Evolutionary conservation across 2,329 filamentous ascomycete species (phyloP).

Genomic region (Arthrinium puccinioides): DNA sequence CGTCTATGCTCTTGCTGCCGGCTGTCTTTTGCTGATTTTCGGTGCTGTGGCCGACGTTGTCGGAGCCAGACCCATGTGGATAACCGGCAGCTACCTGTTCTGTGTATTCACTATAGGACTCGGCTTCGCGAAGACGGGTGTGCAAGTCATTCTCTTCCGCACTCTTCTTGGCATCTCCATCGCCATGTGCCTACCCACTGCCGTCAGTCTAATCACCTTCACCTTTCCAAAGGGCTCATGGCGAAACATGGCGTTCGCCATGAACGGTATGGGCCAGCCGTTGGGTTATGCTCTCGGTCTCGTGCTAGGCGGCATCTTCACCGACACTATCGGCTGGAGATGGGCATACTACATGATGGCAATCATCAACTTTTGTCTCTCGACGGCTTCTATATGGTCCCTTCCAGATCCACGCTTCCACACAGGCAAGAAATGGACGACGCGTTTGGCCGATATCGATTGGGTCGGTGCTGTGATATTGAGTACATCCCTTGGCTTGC

Average conservation of each 20-base stretch:
- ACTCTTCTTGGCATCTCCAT: constrained; percentile 9
- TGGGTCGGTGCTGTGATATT: too few species aligned
- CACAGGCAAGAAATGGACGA: too few species aligned
- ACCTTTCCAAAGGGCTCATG: constrained; percentile 7
- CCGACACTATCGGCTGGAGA: constrained; percentile 29
- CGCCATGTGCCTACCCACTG: constrained; percentile 12
- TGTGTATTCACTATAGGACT: background rate
- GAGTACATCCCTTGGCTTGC: too few species aligned
- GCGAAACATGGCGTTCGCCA: constrained; percentile 19
- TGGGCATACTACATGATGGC: constrained; percentile 20
- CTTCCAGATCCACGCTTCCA: too few species aligned
- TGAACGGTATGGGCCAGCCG: constrained; percentile 26
- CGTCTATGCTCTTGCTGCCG: constrained; percentile 9
- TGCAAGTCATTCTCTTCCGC: constrained; percentile 12
- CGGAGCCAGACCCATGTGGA: constrained; percentile 1
- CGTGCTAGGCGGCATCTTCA: constrained; percentile 31
- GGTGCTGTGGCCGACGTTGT: constrained; percentile 13
- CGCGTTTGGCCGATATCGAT: too few species aligned
- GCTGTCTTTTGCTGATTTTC: constrained; percentile 9
- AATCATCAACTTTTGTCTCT: background rate
- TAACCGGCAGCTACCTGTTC: background rate
- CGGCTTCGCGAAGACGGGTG: constrained; percentile 1
- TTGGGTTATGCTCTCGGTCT: constrained; percentile 31
- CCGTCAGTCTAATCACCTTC: constrained; percentile 9
- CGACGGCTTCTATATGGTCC: too few species aligned